Evolutionary conservation across 176 grass and related monocot genomes (phyloP).

Genomic region (Pontederia paniculata): DNA sequence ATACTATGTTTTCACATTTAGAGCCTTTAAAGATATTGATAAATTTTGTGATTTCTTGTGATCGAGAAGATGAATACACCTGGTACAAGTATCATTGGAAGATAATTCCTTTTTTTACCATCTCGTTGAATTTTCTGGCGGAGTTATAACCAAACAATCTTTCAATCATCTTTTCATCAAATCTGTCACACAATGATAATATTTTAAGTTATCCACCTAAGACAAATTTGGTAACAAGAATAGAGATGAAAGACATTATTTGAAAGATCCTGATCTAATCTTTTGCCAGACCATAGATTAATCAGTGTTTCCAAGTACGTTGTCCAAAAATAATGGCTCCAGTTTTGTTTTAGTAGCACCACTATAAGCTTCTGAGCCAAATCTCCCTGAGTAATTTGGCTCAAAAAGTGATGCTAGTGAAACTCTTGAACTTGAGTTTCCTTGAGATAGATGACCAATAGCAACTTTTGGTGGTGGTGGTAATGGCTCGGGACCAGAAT

Average conservation of each 20-base stretch:
- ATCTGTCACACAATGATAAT: slow-evolving; percentile 24
- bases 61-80: slow-evolving; percentile 58
- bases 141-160: slow-evolving; percentile 52
- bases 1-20: slow-evolving; percentile 51
- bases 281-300: slow-evolving; percentile 65
- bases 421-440: slow-evolving; percentile 19
- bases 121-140: slow-evolving; percentile 26
- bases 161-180: slow-evolving; percentile 71
- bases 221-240: background rate
- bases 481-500: slow-evolving; percentile 34
- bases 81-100: slow-evolving; percentile 5
- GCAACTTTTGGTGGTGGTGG: slow-evolving; percentile 8
- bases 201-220: background rate
- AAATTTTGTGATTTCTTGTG: slow-evolving; percentile 88
- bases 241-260: slow-evolving; percentile 36
- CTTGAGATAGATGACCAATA: slow-evolving; percentile 9
- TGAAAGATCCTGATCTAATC: slow-evolving; percentile 64
- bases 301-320: slow-evolving; percentile 55
- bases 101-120: slow-evolving; percentile 24
- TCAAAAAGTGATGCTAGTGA: slow-evolving; percentile 10
- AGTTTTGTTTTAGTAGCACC: slow-evolving; percentile 68
- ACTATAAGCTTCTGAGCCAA: slow-evolving; percentile 8
- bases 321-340: slow-evolving; percentile 97
- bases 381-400: background rate
- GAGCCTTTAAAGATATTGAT: slow-evolving; percentile 71